Evolutionary conservation across 2,329 filamentous ascomycete species (phyloP), one percentile per base, ranked within the genome.

Genomic region (Pyrenophora teres): DNA sequence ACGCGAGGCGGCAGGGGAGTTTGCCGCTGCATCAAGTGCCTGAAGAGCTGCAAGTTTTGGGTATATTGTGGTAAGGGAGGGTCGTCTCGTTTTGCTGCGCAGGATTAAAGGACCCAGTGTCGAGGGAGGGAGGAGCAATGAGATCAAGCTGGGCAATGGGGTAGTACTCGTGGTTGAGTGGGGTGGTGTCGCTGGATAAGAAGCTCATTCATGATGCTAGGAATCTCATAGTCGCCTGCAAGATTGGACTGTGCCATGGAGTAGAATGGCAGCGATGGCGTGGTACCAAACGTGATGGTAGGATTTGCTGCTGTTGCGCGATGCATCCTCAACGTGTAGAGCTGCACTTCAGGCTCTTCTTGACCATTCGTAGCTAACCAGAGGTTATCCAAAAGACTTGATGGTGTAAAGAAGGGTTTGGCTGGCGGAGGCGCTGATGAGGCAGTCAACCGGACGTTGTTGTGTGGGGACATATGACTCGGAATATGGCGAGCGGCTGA

Each of bases 361-460:
- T 83, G 89, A 10, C 87, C 87, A 66, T 89, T 89, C 53, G 83
- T 78, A 0, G 85, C 85, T 62, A 87, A 84, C 87, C 87, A 90
- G 7, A 88, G 79, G 43, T 80, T 80, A 58, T 83, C 83, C 31
- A 89, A 79, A 56, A 88, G 81, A 38, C 86, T 83, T 1, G 80
- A 85, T 0, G 82, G 81, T 0, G 74, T 75, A 50, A 74, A 74
- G 57, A 73, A 75, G 0, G 67, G 67, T 18, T 68, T 70, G 5
- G 64, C 65, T 42, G 64, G 56, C 9, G 56, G 51, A 39, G 62
- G 55, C 45, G 57, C 60, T 35, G 55, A 56, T 35, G 44, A 59
- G 50, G 45, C 59, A 23, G 63, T 70, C 21, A 65, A 61, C 0
- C 69, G 59, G 13, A 74, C 61, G 50, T 71, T 74, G 52, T 64